Evolutionary conservation across 371 early-diverging fungal genomes (phyloP).

Genomic region (Polyrhizophydium stewartii): DNA sequence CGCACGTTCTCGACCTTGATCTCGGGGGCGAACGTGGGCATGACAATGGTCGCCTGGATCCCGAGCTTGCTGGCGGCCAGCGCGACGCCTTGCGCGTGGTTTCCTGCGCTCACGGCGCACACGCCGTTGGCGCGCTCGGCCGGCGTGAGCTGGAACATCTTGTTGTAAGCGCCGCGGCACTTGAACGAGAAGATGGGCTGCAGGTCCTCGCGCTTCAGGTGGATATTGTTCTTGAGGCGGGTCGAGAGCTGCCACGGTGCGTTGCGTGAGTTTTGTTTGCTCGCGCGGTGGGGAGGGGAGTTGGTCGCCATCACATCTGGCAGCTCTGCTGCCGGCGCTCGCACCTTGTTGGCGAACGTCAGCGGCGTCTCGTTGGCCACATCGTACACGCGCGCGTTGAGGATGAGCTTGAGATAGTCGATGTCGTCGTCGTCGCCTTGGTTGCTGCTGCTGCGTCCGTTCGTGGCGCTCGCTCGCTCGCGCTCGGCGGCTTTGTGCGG

Average conservation of each 20-base stretch:
- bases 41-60: constrained; percentile 79
- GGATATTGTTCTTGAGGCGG: constrained; percentile 62
- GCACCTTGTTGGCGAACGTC: constrained; percentile 62
- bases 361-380: constrained; percentile 87
- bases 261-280: neutral
- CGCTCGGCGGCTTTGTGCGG: neutral
- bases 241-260: constrained; percentile 31
- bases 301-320: too few species aligned
- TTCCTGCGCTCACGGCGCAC: constrained; percentile 28
- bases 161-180: constrained; percentile 92
- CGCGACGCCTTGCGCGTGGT: constrained; percentile 41
- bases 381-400: constrained; percentile 47
- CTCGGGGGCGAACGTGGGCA: constrained; percentile 70
- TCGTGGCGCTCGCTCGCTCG: neutral
- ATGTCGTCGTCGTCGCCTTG: neutral
- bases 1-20: constrained; percentile 84
- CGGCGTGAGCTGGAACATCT: constrained; percentile 44
- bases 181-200: constrained; percentile 82
- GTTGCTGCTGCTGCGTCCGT: too few species aligned
- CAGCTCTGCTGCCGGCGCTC: too few species aligned
- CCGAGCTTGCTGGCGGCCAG: constrained; percentile 83
- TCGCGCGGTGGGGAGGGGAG: too few species aligned
- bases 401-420: constrained; percentile 24
- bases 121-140: constrained; percentile 26
- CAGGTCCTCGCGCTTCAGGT: constrained; percentile 88